Base-by-base conservation (phyloP, 108 stramenopile genomes). In the Nitzschia inconspicua region DNA sequence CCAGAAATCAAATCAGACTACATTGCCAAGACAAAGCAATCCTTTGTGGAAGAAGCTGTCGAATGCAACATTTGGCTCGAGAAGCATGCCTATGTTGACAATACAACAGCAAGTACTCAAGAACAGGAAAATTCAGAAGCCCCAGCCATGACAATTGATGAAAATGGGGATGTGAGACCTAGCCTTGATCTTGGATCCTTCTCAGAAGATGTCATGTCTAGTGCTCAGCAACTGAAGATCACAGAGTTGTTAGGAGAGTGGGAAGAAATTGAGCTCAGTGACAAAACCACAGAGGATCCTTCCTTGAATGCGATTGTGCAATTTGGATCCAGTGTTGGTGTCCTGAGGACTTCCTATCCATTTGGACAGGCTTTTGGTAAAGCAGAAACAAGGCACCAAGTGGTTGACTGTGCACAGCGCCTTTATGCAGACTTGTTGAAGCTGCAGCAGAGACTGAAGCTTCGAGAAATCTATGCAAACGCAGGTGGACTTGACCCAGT, bases 211-310 rank as follows among this genome's bases (percentile, higher is more conserved):
- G 23, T 19, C 4, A 18, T 14, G 4, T 14, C 47, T 6, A 20
- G 7, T 5, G n/a, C n/a, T n/a, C n/a, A n/a, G n/a, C n/a, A n/a
- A n/a, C n/a, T n/a, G n/a, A 3, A 22, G 10, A 58, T 58, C 18
- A 37, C 20, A 16, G 34, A 37, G 6, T 24, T 58, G 10, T 24
- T 58, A 11, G 57, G 57, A 26, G 57, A 41, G 43, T 58, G 57
- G 57, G 57, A 58, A 37, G 57, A 58, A 26, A 18, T 48, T 26
- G 47, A 48, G 14, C 4, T 19, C 3, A 26, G 14, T 19, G 47
- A 24, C 14, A 48, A 48, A 23, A 4, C 4, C 14, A 48, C 4
- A 26, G 47, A 48, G 23, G 10, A 0, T 26, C 47, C 47, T 23
- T 48, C 47, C 14, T 23, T 48, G 23, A 23, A 14, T 26, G 18